phyloP scores from a whole-genome alignment of 192 early-diverging fungal species.

The Rhizophagus prolifer region DNA sequence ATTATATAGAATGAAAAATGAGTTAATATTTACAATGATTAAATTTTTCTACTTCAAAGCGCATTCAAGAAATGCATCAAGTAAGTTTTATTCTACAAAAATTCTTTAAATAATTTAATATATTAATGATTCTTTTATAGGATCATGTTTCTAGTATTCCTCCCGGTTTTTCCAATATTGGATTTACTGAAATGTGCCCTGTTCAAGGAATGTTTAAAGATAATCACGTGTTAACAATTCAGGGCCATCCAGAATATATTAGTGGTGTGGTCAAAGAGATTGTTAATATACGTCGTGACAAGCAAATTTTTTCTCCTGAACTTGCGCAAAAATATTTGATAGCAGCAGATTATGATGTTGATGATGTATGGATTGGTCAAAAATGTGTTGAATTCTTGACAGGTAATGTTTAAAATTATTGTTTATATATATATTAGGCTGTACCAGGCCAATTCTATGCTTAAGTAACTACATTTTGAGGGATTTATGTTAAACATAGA shows the following conservation, averaged over 20 bases:
- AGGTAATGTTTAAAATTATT: slow-evolving; percentile 32
- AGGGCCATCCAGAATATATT: slow-evolving; percentile 74
- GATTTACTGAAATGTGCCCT: slow-evolving; percentile 51
- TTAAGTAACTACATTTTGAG: too few species aligned
- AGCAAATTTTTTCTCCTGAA: slow-evolving; percentile 34
- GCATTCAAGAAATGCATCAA: slow-evolving; percentile 63
- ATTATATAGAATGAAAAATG: too few species aligned
- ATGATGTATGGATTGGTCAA: slow-evolving; percentile 6
- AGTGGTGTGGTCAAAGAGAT: slow-evolving; percentile 43
- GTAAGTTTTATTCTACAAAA: not conserved
- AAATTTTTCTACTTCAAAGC: slow-evolving; percentile 31
- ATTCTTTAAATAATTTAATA: not conserved
- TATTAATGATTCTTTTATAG: slow-evolving; percentile 20
- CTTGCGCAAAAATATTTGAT: not conserved
- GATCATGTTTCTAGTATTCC: slow-evolving; percentile 67
- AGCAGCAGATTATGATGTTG: slow-evolving; percentile 11
- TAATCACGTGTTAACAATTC: slow-evolving; percentile 57
- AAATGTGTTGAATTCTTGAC: slow-evolving; percentile 11
- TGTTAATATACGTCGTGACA: slow-evolving; percentile 34
- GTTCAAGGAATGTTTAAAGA: slow-evolving; percentile 64
- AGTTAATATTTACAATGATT: too few species aligned
- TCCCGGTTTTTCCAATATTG: slow-evolving; percentile 57
- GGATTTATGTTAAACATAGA: too few species aligned
- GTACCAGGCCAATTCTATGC: too few species aligned
- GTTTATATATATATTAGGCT: too few species aligned